These are phyloP conservation scores for Gyromitra esculenta DNA, from an alignment of 2,329 filamentous ascomycete genomes.

Conservation along the genomic window DNA sequence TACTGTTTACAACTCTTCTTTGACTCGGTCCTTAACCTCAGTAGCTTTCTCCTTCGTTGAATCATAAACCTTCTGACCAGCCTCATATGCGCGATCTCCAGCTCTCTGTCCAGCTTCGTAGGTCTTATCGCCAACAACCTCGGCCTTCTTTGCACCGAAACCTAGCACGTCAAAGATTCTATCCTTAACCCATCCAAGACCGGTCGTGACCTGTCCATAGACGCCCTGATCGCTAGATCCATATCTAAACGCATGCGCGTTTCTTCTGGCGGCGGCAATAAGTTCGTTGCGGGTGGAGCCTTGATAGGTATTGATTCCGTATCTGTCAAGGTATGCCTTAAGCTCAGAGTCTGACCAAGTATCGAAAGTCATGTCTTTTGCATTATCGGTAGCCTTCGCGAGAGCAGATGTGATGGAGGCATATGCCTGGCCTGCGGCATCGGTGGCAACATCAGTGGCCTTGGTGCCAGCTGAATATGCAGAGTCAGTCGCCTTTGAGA, in stretches of 20 bases:
- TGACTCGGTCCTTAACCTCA: conserved; percentile 58
- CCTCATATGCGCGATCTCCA: conserved; percentile 46
- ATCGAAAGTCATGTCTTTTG: conserved; percentile 74
- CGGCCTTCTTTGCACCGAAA: conserved; percentile 58
- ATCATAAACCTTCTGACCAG: conserved; percentile 43
- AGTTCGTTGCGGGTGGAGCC: conserved; percentile 75
- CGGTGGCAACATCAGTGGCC: conserved; percentile 53
- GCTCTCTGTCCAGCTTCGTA: conserved; percentile 49
- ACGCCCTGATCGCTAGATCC: conserved; percentile 73
- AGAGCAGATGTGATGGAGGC: conserved; percentile 78
- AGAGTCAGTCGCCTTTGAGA: conserved; percentile 27
- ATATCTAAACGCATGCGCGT: conserved; percentile 79
- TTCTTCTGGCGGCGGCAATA: conserved; percentile 75
- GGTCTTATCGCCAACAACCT: conserved; percentile 62
- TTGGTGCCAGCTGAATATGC: conserved; percentile 24
- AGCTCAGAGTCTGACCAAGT: conserved; percentile 78
- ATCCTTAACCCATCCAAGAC: conserved; percentile 72
- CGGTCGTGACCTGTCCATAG: conserved; percentile 63
- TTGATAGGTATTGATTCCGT: conserved; percentile 75
- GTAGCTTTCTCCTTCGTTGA: conserved; percentile 42
- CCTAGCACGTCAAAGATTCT: conserved; percentile 56
- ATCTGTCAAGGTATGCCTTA: conserved; percentile 81
- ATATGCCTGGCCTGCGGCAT: conserved; percentile 67
- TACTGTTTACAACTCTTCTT: conserved; percentile 60
- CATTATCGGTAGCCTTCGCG: conserved; percentile 71